phyloP scores from a whole-genome alignment of 768 basidiomycete species.

The Phlebiopsis flavidoalba region DNA sequence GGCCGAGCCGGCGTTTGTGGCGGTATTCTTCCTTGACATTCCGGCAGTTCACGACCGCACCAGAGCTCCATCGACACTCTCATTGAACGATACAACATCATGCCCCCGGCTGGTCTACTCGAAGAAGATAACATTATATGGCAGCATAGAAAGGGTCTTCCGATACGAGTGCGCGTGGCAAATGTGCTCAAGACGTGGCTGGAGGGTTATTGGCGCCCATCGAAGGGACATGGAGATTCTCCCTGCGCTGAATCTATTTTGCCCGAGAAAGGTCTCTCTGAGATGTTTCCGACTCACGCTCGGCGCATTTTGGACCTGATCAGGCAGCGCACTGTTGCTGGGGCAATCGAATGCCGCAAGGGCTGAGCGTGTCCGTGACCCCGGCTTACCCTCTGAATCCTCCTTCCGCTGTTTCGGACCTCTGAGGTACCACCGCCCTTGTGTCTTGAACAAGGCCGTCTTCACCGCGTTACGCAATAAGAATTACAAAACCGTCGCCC shows the following conservation, averaged over 20 bases:
- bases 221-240: constrained; percentile 66
- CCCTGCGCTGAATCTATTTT: constrained; percentile 64
- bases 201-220: constrained; percentile 83
- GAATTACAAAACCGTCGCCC: constrained; percentile 53
- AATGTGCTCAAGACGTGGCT: constrained; percentile 95
- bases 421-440: constrained; percentile 82
- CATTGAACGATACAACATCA: constrained; percentile 78
- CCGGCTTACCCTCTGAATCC: constrained; percentile 72
- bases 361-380: constrained; percentile 65
- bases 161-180: constrained; percentile 85
- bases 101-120: constrained; percentile 53
- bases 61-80: constrained; percentile 71
- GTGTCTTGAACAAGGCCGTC: constrained; percentile 78
- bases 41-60: constrained; percentile 80
- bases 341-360: constrained; percentile 41
- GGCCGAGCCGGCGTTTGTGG: constrained; percentile 81
- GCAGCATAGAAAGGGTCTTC: constrained; percentile 84
- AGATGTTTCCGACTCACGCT: constrained; percentile 63
- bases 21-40: constrained; percentile 96
- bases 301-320: constrained; percentile 72
- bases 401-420: constrained; percentile 34
- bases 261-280: constrained; percentile 48
- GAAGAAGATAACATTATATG: constrained; percentile 65
- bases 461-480: constrained; percentile 62
- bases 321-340: constrained; percentile 28